Base-by-base conservation (phyloP, 805 yeast genomes). In the Kregervanrija pseudodelftensis region DNA sequence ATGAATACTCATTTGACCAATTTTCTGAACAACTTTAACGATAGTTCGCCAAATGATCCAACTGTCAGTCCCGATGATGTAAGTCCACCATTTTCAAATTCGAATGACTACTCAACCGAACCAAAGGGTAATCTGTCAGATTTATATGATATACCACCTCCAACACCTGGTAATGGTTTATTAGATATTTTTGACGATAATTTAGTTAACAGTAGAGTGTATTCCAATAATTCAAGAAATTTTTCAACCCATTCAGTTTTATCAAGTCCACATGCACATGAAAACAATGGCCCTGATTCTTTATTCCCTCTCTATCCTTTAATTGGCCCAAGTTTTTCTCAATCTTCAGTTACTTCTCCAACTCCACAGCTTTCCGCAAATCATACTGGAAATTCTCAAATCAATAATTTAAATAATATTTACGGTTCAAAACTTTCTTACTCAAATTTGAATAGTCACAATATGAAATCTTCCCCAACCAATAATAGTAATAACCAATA, bases 1-100 rank as follows among this genome's bases (percentile, higher is more conserved):
- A 65, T 64, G 68, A 63, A 61, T 42, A 54, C 50, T 10, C 57
- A 64, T 44, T 49, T 65, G 40, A 56, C 60, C 34, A 59, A 57
- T 31, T 53, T 64, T 12, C 36, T 64, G 33, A 55, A 43, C 36
- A 55, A 45, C 5, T 45, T 57, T n/a, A 43, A 50, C 11, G 56
- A 49, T n/a, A 36, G 44, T 16, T 37, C 51, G 3, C 41, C 52
- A 1, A 13, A 16, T 8, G 44, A 43, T 33, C 22, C 45, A n/a
- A 13, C 50, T 2, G 28, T 39, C 11, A 38, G 40, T 37, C 42
- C 55, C 17, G 44, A 40, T 28, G 45, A 41, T 32, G n/a, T 33
- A 9, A 43, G 45, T 22, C 45, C 49, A 5, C 40, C 28, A 5
- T 22, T 22, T 22, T 22, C 28, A 22, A 22, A 22, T 7, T 22